These are phyloP conservation scores for Phytophthora litchii DNA, from an alignment of 352 stramenopile genomes.

Conservation along the genomic window DNA sequence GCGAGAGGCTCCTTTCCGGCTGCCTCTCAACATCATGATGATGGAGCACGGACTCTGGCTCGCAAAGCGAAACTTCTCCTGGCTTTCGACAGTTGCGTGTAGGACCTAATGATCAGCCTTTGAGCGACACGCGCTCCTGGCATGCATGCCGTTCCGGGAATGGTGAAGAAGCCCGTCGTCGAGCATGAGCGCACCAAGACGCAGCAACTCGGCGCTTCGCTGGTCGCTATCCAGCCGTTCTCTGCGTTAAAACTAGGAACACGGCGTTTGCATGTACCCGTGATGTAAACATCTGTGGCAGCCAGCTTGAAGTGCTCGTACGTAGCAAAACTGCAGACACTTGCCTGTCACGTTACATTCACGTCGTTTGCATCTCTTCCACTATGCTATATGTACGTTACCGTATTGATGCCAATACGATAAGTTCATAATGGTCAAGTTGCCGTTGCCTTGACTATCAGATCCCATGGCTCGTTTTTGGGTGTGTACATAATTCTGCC, in stretches of 20 bases:
- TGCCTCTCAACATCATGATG: conserved; percentile 33
- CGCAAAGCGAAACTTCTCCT: conserved; percentile 39
- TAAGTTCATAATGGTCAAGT: conserved; percentile 1
- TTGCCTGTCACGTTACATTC: too few species aligned
- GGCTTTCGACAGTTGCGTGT: conserved; percentile 14
- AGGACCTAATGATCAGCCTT: background rate
- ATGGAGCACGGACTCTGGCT: conserved; percentile 18
- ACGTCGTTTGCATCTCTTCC: too few species aligned
- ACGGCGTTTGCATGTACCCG: conserved; percentile 2
- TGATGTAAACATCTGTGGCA: background rate
- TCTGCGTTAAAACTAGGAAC: conserved; percentile 12
- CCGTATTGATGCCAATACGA: too few species aligned
- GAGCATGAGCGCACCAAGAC: background rate
- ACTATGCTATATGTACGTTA: too few species aligned
- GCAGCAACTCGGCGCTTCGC: background rate
- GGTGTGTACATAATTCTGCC: conserved; percentile 17
- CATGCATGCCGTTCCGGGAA: conserved; percentile 10
- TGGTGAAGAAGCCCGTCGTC: conserved; percentile 11
- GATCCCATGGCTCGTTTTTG: conserved; percentile 25
- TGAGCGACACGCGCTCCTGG: background rate
- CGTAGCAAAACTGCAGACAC: too few species aligned
- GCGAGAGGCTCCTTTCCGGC: conserved; percentile 5
- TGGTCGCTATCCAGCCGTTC: conserved; percentile 1
- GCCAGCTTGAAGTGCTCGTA: too few species aligned
- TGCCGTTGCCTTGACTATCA: conserved; percentile 7